Evolutionary conservation across 495 filamentous ascomycete genomes (phyloP).

Genomic region (Penicillium cosmopolitanum): DNA sequence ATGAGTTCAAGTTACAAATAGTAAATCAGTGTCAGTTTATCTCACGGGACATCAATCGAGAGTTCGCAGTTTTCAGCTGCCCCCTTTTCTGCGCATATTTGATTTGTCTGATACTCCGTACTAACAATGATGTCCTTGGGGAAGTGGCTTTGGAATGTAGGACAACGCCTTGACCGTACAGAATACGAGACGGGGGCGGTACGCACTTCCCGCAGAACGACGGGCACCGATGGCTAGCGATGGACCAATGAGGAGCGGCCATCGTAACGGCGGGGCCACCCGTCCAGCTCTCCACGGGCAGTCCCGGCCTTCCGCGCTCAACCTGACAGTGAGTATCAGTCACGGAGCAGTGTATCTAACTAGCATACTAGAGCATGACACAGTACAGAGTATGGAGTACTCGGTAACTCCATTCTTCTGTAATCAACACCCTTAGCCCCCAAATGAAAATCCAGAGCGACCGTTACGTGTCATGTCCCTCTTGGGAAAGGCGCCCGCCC

Average conservation of each 20-base stretch:
- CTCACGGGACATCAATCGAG: too few species aligned
- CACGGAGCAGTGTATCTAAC: neutral
- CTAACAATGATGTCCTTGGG: too few species aligned
- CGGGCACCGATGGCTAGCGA: constrained; percentile 6
- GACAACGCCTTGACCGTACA: neutral
- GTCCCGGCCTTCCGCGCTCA: constrained; percentile 22
- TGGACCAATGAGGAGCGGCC: constrained; percentile 14
- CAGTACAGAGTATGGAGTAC: neutral
- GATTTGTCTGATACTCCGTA: too few species aligned
- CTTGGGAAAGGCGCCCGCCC: constrained; percentile 29
- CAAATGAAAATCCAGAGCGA: constrained; percentile 13
- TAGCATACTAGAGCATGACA: constrained; percentile 9
- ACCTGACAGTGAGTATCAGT: neutral
- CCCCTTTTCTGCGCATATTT: too few species aligned
- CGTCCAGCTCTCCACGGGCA: constrained; percentile 17
- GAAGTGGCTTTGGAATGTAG: neutral
- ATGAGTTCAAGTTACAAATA: too few species aligned
- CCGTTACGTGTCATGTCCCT: constrained; percentile 46
- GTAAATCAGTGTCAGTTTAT: too few species aligned
- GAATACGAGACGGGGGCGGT: too few species aligned
- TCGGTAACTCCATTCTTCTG: too few species aligned
- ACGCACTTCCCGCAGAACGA: neutral
- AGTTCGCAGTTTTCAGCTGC: too few species aligned
- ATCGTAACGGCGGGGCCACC: constrained; percentile 24
- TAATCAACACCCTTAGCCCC: constrained; percentile 6